These are phyloP conservation scores for Graphilbum sp. DNA, from an alignment of 2,329 filamentous ascomycete genomes.

Conservation along the genomic window DNA sequence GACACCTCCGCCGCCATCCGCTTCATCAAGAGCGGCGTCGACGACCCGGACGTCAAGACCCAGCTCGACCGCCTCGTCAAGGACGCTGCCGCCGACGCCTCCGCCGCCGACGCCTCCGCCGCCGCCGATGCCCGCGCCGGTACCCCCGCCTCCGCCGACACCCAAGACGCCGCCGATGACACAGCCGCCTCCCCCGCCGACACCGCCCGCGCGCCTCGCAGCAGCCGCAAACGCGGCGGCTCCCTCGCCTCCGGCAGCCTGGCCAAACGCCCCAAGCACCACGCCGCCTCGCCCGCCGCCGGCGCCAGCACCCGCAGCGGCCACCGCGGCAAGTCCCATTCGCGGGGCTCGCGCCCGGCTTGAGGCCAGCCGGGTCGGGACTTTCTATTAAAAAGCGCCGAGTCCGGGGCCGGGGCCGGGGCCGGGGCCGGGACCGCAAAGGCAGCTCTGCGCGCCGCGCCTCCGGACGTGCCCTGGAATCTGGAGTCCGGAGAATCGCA, in stretches of 20 bases:
- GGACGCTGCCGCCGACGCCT: background rate
- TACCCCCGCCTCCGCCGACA: no score
- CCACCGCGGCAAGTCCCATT: background rate
- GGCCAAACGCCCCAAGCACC: background rate
- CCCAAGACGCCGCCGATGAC: no score
- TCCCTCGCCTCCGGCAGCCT: background rate
- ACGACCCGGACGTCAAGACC: slow-evolving; percentile 29
- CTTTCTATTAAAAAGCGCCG: no score
- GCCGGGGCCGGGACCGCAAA: no score
- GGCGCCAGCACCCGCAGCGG: background rate
- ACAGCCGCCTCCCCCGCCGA: no score
- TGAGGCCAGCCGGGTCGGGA: background rate
- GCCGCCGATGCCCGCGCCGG: background rate
- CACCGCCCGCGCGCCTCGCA: no score
- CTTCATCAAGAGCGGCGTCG: slow-evolving; percentile 69
- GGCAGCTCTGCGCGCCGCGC: no score
- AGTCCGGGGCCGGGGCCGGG: no score
- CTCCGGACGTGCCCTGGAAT: no score
- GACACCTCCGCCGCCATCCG: slow-evolving; percentile 66
- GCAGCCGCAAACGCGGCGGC: background rate
- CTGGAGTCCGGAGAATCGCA: no score
- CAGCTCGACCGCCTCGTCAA: slow-evolving; percentile 21
- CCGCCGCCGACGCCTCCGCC: background rate
- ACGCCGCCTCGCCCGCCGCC: no score
- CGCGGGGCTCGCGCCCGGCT: background rate